Base-by-base conservation (phyloP, 768 basidiomycete genomes). In the Xerocomus brunneocitrinus region DNA sequence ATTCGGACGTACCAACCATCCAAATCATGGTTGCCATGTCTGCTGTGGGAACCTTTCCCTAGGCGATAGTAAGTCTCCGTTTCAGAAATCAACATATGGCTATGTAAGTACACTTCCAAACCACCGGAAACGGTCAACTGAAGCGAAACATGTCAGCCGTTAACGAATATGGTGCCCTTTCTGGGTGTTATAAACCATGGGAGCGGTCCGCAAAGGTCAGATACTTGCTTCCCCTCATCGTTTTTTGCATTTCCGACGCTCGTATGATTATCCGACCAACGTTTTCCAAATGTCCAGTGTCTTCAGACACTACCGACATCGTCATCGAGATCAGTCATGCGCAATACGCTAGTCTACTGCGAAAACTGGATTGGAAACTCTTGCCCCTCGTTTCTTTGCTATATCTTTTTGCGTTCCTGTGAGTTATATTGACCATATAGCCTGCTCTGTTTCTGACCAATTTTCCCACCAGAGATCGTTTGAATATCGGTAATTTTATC, bases 401-500 rank as follows among this genome's bases (percentile, higher is more conserved):
- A 5, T 50, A 35, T 19, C 49, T 50, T 34, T 16, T 50, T n/a
- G 31, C 49, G 16, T 50, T 50, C 16, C 31, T 50, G 49, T 50
- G 49, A 50, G 49, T 50, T 19, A 34, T 34, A 14, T 10, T 34
- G 22, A 13, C 40, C 24, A 22, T 25, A 14, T 25, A 35, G 8
- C 4, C 12, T 34, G 13, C 13, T 42, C 8, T 1, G 19, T 27
- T 14, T 22, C 39, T 42, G 16, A 35, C 32, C 4, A 8, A 32
- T 25, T 5, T 8, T 2, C 16, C 31, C 7, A 34, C 13, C 24
- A 50, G 49, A 34, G 40, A 42, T 42, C 49, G 31, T 30, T 34
- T 50, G 24, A 50, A 50, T 24, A 50, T 50, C 6, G 31, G 49
- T 25, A 19, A 24, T 30, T 19, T 19, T 9, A 32, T 16, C 5